A percentile compares a stretch with the other conserved stretches of the same genome.
Conservation (phyloP, 1,139 yeast species). For the Spathaspora jeffriesii region DNA sequence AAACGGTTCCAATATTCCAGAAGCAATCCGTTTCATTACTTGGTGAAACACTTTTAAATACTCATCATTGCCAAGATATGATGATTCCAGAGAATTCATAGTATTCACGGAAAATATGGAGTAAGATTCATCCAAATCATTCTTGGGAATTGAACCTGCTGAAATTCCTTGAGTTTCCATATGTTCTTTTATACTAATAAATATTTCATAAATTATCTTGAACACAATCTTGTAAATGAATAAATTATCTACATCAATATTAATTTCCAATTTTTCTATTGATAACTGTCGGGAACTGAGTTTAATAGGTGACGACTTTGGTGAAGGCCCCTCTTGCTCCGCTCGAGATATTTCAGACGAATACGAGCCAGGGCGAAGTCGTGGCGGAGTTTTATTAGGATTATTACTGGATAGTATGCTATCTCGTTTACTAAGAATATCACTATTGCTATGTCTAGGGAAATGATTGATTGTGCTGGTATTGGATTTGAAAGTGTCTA, state of each 20-base stretch:
- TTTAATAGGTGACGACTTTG: conserved; percentile 35
- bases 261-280: conserved; percentile 47
- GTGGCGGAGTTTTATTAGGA: conserved; percentile 10
- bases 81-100: conserved; percentile 23
- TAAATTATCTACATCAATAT: conserved; percentile 39
- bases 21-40: conserved; percentile 28
- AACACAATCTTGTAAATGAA: conserved; percentile 41
- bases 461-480: conserved; percentile 13
- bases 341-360: conserved; percentile 10
- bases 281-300: conserved; percentile 42
- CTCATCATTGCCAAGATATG: conserved; percentile 29
- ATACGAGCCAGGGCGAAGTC: neutral
- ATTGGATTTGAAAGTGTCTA: neutral
- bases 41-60: conserved; percentile 30
- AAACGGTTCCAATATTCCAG: conserved; percentile 44
- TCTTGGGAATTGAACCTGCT: neutral
- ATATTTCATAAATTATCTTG: conserved; percentile 31
- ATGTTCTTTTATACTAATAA: conserved; percentile 22
- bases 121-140: conserved; percentile 18
- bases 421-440: conserved; percentile 6
- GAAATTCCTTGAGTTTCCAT: conserved; percentile 6
- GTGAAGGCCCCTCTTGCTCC: conserved; percentile 7
- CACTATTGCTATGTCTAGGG: conserved; percentile 12
- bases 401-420: conserved; percentile 8
- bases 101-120: conserved; percentile 39